phyloP scores from a whole-genome alignment of 139 green algal genomes.

The Haematococcus sp. region DNA sequence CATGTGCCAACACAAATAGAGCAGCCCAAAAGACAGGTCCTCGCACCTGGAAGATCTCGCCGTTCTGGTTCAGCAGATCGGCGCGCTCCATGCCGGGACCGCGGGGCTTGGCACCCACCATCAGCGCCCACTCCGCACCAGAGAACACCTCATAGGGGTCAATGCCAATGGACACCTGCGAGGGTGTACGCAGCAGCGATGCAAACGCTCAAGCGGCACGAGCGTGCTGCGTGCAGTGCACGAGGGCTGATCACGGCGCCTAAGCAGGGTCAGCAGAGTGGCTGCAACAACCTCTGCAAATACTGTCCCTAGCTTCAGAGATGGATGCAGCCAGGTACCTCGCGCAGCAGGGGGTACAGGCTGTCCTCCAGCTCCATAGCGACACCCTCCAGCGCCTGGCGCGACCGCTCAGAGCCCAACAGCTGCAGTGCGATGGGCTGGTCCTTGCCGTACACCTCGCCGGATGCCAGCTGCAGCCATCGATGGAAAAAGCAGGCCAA shows the following conservation, averaged over 20 bases:
- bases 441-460: conserved; percentile 82
- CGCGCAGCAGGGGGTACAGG: conserved; percentile 86
- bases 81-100: conserved; percentile 89
- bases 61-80: conserved; percentile 90
- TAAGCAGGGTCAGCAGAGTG: too few species aligned
- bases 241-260: neutral
- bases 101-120: conserved; percentile 91
- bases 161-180: conserved; percentile 79
- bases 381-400: conserved; percentile 85
- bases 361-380: conserved; percentile 96
- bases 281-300: too few species aligned
- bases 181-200: neutral
- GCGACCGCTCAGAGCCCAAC: conserved; percentile 73
- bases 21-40: too few species aligned
- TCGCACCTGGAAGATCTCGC: conserved; percentile 71
- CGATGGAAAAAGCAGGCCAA: neutral
- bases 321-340: too few species aligned
- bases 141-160: conserved; percentile 75
- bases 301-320: too few species aligned
- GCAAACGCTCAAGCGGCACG: too few species aligned
- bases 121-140: conserved; percentile 89
- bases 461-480: conserved; percentile 57
- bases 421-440: conserved; percentile 86
- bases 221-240: too few species aligned
- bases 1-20: too few species aligned